A percentile compares a stretch with the other conserved stretches of the same genome.
These are phyloP conservation scores for Coprinopsis cinerea DNA, from an alignment of 768 basidiomycete species.

Conservation along the genomic window DNA sequence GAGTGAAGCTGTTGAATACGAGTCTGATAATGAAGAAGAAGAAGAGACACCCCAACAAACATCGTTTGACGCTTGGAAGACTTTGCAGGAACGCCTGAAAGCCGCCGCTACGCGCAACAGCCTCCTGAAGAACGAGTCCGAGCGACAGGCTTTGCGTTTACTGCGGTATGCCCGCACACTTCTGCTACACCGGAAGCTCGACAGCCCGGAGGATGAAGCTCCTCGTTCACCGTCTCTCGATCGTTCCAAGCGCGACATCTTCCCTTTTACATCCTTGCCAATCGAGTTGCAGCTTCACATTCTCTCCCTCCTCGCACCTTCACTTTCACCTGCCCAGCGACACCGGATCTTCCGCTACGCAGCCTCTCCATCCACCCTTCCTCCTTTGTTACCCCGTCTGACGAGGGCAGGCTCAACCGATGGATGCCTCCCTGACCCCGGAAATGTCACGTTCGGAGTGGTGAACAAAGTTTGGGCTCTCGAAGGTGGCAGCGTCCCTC, in stretches of 20 bases:
- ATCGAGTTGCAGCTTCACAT: constrained; percentile 52
- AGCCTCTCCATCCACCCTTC: constrained; percentile 13
- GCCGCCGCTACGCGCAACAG: constrained; percentile 38
- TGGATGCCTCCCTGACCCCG: constrained; percentile 10
- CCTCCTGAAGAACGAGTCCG: constrained; percentile 30
- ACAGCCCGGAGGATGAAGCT: neutral
- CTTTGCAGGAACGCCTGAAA: constrained; percentile 26
- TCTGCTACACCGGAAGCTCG: constrained; percentile 28
- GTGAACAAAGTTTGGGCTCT: constrained; percentile 7
- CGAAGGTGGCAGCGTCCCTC: constrained; percentile 1
- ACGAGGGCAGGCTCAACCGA: neutral
- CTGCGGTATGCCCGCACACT: constrained; percentile 45
- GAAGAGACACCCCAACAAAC: constrained; percentile 14
- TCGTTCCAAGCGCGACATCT: constrained; percentile 15
- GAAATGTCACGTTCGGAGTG: neutral
- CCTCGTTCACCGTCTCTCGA: neutral
- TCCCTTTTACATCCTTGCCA: constrained; percentile 41
- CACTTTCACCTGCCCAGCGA: constrained; percentile 49
- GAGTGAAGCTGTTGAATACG: constrained; percentile 15
- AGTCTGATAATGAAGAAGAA: constrained; percentile 21
- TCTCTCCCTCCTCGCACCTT: constrained; percentile 52
- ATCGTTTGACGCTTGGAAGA: constrained; percentile 26
- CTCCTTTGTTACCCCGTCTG: constrained; percentile 11
- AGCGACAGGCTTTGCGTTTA: constrained; percentile 43
- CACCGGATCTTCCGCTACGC: constrained; percentile 50